These are phyloP conservation scores for Venustampulla echinocandica DNA, from an alignment of 495 filamentous ascomycete species.

Conservation along the genomic window DNA sequence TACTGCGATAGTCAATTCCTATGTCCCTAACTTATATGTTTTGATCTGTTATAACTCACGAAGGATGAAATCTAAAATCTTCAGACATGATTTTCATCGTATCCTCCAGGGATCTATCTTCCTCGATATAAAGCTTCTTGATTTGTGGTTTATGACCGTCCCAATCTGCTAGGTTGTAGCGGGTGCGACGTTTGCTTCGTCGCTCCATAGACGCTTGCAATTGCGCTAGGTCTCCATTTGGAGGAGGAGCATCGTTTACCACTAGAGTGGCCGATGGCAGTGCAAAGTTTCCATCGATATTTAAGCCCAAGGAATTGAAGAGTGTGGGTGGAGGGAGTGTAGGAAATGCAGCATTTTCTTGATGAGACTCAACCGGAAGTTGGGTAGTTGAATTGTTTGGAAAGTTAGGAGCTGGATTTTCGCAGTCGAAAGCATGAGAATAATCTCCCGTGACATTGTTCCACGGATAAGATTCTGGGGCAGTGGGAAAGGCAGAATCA, in stretches of 20 bases:
- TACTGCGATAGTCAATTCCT: background rate
- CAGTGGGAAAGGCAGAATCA: background rate
- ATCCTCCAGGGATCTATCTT: background rate
- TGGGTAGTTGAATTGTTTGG: too few species aligned
- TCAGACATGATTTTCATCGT: background rate
- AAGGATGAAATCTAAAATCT: background rate
- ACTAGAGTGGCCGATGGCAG: too few species aligned
- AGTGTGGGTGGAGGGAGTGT: background rate
- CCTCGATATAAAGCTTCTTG: background rate
- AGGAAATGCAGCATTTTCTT: too few species aligned
- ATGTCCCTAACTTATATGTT: background rate
- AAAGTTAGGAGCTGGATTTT: too few species aligned
- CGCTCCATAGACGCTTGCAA: too few species aligned
- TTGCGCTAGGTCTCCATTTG: too few species aligned
- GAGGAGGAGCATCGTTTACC: too few species aligned
- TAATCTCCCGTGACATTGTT: too few species aligned
- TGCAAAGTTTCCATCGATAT: too few species aligned
- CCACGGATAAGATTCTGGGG: background rate
- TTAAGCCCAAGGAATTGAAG: background rate
- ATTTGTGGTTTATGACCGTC: background rate
- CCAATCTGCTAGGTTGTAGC: background rate
- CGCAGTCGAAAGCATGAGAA: too few species aligned
- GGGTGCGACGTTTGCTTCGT: background rate
- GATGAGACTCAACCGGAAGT: too few species aligned
- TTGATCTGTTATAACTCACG: background rate